Base-by-base conservation (phyloP, 805 yeast genomes). In the Priceomyces melissophilus region DNA sequence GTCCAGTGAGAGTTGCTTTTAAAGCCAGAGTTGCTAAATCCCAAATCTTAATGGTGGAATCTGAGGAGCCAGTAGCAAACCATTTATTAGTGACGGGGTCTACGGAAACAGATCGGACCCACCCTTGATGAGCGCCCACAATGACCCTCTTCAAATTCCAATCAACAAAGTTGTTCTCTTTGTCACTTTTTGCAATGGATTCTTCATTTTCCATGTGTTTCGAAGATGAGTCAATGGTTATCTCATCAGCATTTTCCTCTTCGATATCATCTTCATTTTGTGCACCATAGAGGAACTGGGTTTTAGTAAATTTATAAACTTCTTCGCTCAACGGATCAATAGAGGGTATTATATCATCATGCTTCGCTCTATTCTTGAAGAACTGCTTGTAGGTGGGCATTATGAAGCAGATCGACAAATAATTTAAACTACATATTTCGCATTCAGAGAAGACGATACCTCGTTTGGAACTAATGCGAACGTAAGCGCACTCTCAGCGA, bases 21-120 rank as follows among this genome's bases (percentile, higher is more conserved):
- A 89, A 63, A 38, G 70, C 65, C 9, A 87, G 84, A 4, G 81
- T 66, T 0, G 87, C 93, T 39, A 89, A 61, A 56, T 89, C 93
- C 98, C 99, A 93, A 2, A 91, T 71, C 52, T 90, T 90, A 47
- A 93, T 86, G 0, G 95, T 86, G 2, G 87, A 71, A 56, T 93
- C 99, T 3, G 84, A 78, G 3, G 95, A 82, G 0, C 98, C 99
- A 0, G 96, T 82, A 6, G 84, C 95, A 64, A 87, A 91, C 87
- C 93, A 93, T 49, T 82, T 77, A 58, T 89, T 89, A 26, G 84
- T 84, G 10, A 67, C 59, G 1, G 96, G 96, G 45, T 93, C 98
- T 13, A 86, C 76, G 6, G 83, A 73, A 2, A 89, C 67, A n/a
- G 87, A 75, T 35, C 95, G 73, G 1, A 93, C 88, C 90, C 97